These are phyloP conservation scores for Arthrobotrys entomopaga DNA, from an alignment of 2,329 filamentous ascomycete genomes.

Conservation along the genomic window DNA sequence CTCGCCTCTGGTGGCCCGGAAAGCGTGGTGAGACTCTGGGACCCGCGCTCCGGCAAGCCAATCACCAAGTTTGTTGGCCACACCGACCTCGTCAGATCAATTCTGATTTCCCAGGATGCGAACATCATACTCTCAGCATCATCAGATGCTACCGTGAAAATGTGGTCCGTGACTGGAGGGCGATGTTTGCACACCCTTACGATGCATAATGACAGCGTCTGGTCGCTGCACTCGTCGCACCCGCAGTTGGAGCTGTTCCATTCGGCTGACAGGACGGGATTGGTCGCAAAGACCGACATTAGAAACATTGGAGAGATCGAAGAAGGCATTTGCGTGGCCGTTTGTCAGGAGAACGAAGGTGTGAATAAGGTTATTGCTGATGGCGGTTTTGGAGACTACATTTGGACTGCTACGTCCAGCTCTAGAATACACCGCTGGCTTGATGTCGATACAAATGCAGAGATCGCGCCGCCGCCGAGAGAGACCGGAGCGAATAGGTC, in stretches of 20 bases:
- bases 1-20: slow-evolving; percentile 94
- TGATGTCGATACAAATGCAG: slow-evolving; percentile 81
- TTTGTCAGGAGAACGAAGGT: slow-evolving; percentile 89
- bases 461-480: slow-evolving; percentile 66
- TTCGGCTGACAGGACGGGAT: slow-evolving; percentile 88
- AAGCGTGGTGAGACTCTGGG: slow-evolving; percentile 91
- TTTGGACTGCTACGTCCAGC: slow-evolving; percentile 90
- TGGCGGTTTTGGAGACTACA: slow-evolving; percentile 72
- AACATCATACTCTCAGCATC: slow-evolving; percentile 94
- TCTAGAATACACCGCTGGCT: slow-evolving; percentile 93
- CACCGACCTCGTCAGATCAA: slow-evolving; percentile 90
- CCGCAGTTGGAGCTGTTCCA: slow-evolving; percentile 90
- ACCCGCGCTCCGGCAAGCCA: slow-evolving; percentile 84
- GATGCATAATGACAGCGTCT: slow-evolving; percentile 98
- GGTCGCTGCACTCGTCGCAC: slow-evolving; percentile 91
- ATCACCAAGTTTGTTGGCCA: slow-evolving; percentile 98
- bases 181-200: slow-evolving; percentile 97
- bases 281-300: slow-evolving; percentile 96
- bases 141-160: slow-evolving; percentile 95
- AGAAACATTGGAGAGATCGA: slow-evolving; percentile 73
- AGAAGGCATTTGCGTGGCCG: slow-evolving; percentile 87
- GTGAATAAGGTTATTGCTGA: slow-evolving; percentile 73
- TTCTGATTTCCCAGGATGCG: slow-evolving; percentile 86
- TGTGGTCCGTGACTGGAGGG: slow-evolving; percentile 95
- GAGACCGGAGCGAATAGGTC: slow-evolving; percentile 53